These are phyloP conservation scores for Hemerocallis citrina DNA, from an alignment of 106 monocot species.

Conservation along the genomic window DNA sequence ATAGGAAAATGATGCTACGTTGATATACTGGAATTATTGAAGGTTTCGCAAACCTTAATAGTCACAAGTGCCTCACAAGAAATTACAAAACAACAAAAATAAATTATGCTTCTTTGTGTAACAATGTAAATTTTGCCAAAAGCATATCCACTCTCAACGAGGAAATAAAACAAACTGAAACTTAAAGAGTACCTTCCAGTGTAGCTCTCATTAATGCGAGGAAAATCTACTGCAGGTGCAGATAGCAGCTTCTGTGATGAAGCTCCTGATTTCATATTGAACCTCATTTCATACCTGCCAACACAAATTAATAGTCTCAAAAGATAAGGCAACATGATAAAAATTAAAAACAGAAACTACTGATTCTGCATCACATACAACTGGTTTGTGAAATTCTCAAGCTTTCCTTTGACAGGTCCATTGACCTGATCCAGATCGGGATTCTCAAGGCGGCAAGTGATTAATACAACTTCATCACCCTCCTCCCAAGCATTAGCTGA, in stretches of 20 bases:
- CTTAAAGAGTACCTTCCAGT: constrained; percentile 80
- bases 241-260: constrained; percentile 85
- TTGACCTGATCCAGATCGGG: constrained; percentile 58
- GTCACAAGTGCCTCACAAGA: too few relatives aligned
- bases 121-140: too few relatives aligned
- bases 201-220: constrained; percentile 79
- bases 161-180: too few relatives aligned
- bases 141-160: too few relatives aligned
- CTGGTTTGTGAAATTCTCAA: constrained; percentile 54
- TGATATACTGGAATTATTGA: too few relatives aligned
- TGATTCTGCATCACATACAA: constrained; percentile 29
- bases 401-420: constrained; percentile 31
- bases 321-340: neutral
- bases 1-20: too few relatives aligned
- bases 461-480: constrained; percentile 74
- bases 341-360: constrained; percentile 1
- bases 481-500: constrained; percentile 90
- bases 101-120: too few relatives aligned
- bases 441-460: constrained; percentile 76
- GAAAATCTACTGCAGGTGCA: constrained; percentile 76
- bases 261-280: constrained; percentile 82
- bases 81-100: too few relatives aligned
- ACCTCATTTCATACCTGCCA: constrained; percentile 88
- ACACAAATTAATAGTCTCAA: constrained; percentile 7
- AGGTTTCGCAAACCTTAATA: too few relatives aligned